These are phyloP conservation scores for Globisporangium splendens DNA, from an alignment of 352 stramenopile genomes.

Conservation along the genomic window DNA sequence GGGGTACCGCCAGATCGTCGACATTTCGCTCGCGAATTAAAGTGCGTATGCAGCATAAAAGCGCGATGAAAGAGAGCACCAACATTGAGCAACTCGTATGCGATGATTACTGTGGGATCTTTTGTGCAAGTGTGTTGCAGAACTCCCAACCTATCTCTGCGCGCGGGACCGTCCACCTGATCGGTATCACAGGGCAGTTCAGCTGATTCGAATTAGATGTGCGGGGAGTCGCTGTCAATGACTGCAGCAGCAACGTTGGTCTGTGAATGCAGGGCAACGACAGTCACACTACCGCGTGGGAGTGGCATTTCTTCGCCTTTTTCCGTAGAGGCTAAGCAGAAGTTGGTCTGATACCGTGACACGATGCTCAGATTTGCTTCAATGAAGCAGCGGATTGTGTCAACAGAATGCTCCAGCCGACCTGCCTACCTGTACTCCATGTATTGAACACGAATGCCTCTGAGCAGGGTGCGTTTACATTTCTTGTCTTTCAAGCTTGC, in stretches of 20 bases:
- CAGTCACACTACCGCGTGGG: not conserved
- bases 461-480: not conserved
- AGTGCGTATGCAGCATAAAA: not conserved
- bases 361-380: not conserved
- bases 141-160: too few relatives aligned
- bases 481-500: not conserved
- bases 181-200: too few relatives aligned
- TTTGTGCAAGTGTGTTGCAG: too few relatives aligned
- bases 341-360: not conserved
- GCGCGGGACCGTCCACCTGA: too few relatives aligned
- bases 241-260: not conserved
- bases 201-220: too few relatives aligned
- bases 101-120: not conserved
- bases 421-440: not conserved
- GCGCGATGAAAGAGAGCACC: too few relatives aligned
- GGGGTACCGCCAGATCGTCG: conserved; percentile 47
- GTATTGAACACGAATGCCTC: not conserved
- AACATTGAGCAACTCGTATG: too few relatives aligned
- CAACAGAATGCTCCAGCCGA: not conserved
- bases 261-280: not conserved
- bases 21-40: conserved; percentile 44
- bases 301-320: too few relatives aligned
- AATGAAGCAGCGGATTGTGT: not conserved
- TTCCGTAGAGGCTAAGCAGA: too few relatives aligned
- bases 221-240: not conserved